Evolutionary conservation across 2,329 filamentous ascomycete species (phyloP).

Genomic region (Cytospora piceicola): DNA sequence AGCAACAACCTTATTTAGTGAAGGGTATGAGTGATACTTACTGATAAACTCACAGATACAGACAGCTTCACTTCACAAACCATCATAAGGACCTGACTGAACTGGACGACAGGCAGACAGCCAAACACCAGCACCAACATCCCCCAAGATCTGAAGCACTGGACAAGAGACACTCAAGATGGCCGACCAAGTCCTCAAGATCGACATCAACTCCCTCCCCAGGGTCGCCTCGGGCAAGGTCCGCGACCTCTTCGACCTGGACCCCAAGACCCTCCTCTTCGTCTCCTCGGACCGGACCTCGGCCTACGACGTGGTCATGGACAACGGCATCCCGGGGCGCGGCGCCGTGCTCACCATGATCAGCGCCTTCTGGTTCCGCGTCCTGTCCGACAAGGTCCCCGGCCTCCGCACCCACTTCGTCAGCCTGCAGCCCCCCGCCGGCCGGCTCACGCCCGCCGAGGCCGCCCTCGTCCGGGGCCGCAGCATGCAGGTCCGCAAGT

Average conservation of each 20-base stretch:
- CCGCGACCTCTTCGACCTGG: slow-evolving; percentile 38
- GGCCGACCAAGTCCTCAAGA: slow-evolving; percentile 29
- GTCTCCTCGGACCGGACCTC: slow-evolving; percentile 68
- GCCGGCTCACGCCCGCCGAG: slow-evolving; percentile 47
- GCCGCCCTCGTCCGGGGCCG: slow-evolving; percentile 61
- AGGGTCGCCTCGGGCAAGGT: slow-evolving; percentile 40
- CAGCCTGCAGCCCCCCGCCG: slow-evolving; percentile 45
- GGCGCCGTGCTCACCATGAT: slow-evolving; percentile 54
- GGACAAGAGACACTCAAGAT: slow-evolving; percentile 5
- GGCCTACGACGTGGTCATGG: slow-evolving; percentile 90
- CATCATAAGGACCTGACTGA: background rate
- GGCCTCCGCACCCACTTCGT: slow-evolving; percentile 58
- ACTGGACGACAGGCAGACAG: background rate
- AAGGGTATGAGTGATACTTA: background rate
- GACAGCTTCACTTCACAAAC: background rate
- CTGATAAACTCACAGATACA: slow-evolving; percentile 5
- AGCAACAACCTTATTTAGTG: background rate
- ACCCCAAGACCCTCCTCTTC: slow-evolving; percentile 39
- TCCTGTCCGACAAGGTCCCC: slow-evolving; percentile 50
- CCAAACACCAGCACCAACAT: background rate
- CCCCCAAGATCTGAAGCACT: background rate
- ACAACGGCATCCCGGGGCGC: slow-evolving; percentile 65
- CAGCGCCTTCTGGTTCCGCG: slow-evolving; percentile 58
- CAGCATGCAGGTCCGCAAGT: slow-evolving; percentile 76
- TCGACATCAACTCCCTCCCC: slow-evolving; percentile 40